Evolutionary conservation across 1,284 basidiomycete genomes (phyloP).

Genomic region (Puccinia triticina): DNA sequence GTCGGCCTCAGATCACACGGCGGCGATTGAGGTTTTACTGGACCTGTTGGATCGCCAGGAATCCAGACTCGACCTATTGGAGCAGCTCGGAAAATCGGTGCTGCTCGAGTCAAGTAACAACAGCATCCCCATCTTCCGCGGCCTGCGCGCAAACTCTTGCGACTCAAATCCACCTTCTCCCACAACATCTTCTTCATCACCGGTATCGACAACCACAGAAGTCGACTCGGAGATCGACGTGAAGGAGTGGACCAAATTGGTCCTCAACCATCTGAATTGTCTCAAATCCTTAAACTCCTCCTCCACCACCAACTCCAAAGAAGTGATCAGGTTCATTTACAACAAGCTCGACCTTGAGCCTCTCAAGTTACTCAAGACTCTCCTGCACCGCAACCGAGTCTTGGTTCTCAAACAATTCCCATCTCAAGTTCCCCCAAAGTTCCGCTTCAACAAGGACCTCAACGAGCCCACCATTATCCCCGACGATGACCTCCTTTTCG

Average conservation of each 20-base stretch:
- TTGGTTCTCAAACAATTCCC: constrained; percentile 23
- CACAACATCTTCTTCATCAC: background rate
- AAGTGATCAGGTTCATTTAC: constrained; percentile 13
- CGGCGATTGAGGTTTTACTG: constrained; percentile 23
- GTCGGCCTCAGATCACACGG: background rate
- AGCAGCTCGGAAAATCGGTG: constrained; percentile 22
- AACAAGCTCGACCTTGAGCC: constrained; percentile 32
- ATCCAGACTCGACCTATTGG: constrained; percentile 6
- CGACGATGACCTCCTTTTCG: constrained; percentile 19
- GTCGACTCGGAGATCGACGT: background rate
- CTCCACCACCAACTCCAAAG: constrained; percentile 3
- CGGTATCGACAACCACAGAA: background rate
- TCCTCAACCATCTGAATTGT: constrained; percentile 22
- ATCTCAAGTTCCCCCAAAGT: constrained; percentile 4
- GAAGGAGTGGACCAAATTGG: constrained; percentile 11
- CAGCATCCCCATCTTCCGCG: constrained; percentile 30
- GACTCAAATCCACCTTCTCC: background rate
- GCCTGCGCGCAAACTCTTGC: background rate
- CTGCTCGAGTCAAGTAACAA: constrained; percentile 30
- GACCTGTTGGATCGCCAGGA: constrained; percentile 40
- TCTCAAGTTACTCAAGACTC: background rate
- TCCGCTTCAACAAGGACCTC: background rate
- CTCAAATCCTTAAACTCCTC: constrained; percentile 20
- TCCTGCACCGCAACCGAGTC: constrained; percentile 9
- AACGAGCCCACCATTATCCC: background rate